Evolutionary conservation across 176 grass and related monocot genomes (phyloP).

Genomic region (Musa schizocarpa): DNA sequence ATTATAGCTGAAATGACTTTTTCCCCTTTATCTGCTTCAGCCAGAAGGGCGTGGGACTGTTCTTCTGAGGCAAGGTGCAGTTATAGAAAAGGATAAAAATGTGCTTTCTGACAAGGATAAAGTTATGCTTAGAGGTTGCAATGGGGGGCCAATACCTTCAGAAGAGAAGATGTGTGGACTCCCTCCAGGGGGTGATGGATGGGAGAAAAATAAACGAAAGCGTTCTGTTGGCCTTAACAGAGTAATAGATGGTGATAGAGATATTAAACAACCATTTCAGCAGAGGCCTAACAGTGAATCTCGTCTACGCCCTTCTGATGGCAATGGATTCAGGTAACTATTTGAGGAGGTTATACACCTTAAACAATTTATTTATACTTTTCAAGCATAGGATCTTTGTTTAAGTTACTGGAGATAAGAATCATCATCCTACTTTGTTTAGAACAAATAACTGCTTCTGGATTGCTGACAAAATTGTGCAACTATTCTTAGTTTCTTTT

Average conservation of each 20-base stretch:
- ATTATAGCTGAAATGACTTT: not conserved
- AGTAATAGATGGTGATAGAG: constrained; percentile 43
- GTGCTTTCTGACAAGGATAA: constrained; percentile 24
- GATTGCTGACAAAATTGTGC: not conserved
- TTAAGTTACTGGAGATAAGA: not conserved
- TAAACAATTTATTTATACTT: not conserved
- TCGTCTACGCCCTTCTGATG: constrained; percentile 30
- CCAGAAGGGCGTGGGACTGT: constrained; percentile 43
- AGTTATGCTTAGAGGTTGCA: constrained; percentile 24
- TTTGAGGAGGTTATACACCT: not conserved
- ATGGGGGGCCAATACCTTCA: constrained; percentile 23
- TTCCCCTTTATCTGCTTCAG: constrained; percentile 26
- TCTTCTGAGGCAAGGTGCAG: constrained; percentile 47
- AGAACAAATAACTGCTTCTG: not conserved
- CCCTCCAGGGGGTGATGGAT: constrained; percentile 59
- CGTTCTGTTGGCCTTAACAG: constrained; percentile 65
- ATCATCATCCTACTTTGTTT: not conserved
- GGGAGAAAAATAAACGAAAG: constrained; percentile 72
- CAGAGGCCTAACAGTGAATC: constrained; percentile 35
- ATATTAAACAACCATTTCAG: constrained; percentile 41
- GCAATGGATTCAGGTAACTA: constrained; percentile 31
- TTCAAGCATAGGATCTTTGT: not conserved
- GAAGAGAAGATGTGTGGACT: constrained; percentile 59
- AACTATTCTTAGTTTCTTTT: no score
- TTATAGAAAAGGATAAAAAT: constrained; percentile 60